phyloP scores from a whole-genome alignment of 345 rosid species.

The Clausena lansium region DNA sequence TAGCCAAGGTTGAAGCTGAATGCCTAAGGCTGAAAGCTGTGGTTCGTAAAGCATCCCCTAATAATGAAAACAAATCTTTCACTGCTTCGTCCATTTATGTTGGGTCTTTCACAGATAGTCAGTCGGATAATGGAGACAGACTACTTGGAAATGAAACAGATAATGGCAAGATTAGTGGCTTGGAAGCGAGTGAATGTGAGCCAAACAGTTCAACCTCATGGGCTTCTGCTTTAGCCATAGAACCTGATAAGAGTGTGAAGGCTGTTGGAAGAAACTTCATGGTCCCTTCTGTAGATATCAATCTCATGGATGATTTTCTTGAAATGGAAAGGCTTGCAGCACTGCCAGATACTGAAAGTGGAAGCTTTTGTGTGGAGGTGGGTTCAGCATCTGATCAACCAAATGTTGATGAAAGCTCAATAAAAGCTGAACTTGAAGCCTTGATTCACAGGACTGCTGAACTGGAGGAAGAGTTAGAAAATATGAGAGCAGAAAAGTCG shows the following conservation, averaged over 20 bases:
- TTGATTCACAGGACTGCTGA: constrained; percentile 50
- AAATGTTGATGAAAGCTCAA: constrained; percentile 27
- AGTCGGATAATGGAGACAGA: constrained; percentile 61
- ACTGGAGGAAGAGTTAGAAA: constrained; percentile 58
- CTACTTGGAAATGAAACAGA: constrained; percentile 49
- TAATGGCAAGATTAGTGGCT: constrained; percentile 22
- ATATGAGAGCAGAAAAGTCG: constrained; percentile 50
- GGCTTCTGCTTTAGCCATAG: constrained; percentile 33
- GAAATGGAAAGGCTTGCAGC: constrained; percentile 93
- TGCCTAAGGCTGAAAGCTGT: constrained; percentile 62
- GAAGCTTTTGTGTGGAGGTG: constrained; percentile 30
- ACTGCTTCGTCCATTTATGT: constrained; percentile 45
- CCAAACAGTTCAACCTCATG: constrained; percentile 33
- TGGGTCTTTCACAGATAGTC: constrained; percentile 68
- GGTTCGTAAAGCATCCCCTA: constrained; percentile 40
- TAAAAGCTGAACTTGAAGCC: constrained; percentile 49
- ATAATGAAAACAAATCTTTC: constrained; percentile 31
- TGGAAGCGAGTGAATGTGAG: constrained; percentile 26
- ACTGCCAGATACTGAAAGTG: constrained; percentile 41
- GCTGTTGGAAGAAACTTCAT: constrained; percentile 30
- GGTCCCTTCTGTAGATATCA: constrained; percentile 44
- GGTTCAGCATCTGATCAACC: constrained; percentile 30
- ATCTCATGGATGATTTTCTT: constrained; percentile 95
- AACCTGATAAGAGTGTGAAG: constrained; percentile 42
- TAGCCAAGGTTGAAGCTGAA: constrained; percentile 77